phyloP scores from a whole-genome alignment of 495 filamentous ascomycete genomes.

The Articulospora tetracladia region DNA sequence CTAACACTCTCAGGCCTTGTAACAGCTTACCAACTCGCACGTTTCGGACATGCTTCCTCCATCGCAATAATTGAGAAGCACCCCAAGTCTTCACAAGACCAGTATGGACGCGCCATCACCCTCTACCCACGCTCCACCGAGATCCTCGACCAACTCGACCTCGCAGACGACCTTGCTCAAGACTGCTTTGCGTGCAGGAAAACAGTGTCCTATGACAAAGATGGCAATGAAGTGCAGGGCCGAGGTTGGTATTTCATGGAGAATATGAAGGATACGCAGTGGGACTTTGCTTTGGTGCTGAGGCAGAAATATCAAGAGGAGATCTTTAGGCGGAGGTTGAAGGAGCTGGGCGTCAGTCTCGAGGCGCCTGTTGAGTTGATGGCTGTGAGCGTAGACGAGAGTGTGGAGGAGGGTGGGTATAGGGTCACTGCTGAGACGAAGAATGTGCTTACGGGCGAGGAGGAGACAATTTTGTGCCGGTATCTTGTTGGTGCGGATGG shows the following conservation, averaged over 20 bases:
- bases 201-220: conserved; percentile 41
- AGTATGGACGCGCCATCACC: conserved; percentile 40
- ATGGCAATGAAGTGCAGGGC: conserved; percentile 34
- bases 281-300: conserved; percentile 39
- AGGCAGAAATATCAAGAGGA: conserved; percentile 41
- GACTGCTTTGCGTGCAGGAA: conserved; percentile 46
- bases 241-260: conserved; percentile 35
- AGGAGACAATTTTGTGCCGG: conserved; percentile 29
- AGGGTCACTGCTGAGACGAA: conserved; percentile 26
- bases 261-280: conserved; percentile 37
- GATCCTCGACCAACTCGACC: conserved; percentile 44
- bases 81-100: conserved; percentile 34
- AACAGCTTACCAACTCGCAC: conserved; percentile 37
- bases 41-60: conserved; percentile 19
- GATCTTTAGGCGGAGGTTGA: conserved; percentile 30
- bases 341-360: conserved; percentile 22
- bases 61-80: conserved; percentile 39
- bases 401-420: conserved; percentile 20
- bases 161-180: conserved; percentile 41
- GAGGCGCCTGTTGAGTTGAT: conserved; percentile 28
- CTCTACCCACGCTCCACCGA: conserved; percentile 42
- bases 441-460: conserved; percentile 20
- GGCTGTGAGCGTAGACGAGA: conserved; percentile 27
- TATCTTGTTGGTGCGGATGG: conserved; percentile 48
- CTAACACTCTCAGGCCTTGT: conserved; percentile 32